Evolutionary conservation across 2,329 filamentous ascomycete genomes (phyloP).

Genomic region (Sporothrix pallida): DNA sequence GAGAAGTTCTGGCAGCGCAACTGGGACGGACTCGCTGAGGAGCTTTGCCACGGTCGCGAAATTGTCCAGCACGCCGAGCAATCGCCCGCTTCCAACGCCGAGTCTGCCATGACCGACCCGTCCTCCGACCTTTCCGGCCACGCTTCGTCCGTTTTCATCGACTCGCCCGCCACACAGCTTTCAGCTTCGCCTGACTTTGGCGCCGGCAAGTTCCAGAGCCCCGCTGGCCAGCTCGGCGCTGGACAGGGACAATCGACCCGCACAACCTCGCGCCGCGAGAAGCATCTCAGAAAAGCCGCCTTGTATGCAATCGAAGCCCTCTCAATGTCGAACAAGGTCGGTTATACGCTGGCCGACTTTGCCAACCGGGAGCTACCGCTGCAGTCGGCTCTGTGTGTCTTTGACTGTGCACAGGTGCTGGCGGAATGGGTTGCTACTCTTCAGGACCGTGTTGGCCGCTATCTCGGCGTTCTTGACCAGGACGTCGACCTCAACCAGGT

Average conservation of each 20-base stretch:
- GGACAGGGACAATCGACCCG: conserved; percentile 42
- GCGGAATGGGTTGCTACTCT: conserved; percentile 93
- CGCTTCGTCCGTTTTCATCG: conserved; percentile 54
- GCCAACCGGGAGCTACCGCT: conserved; percentile 84
- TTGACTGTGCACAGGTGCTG: conserved; percentile 92
- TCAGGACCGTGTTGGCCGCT: conserved; percentile 90
- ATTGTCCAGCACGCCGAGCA: conserved; percentile 74
- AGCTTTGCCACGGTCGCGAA: conserved; percentile 78
- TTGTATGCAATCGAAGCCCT: conserved; percentile 94
- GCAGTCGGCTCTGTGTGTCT: conserved; percentile 88
- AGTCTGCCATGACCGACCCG: conserved; percentile 51
- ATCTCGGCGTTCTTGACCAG: conserved; percentile 83
- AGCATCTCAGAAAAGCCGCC: conserved; percentile 89
- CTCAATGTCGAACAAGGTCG: conserved; percentile 83
- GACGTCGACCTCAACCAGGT: conserved; percentile 82
- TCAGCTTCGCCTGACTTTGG: conserved; percentile 57
- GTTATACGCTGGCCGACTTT: conserved; percentile 83
- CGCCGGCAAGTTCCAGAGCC: conserved; percentile 46
- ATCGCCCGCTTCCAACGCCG: conserved; percentile 59
- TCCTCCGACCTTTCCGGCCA: conserved; percentile 48
- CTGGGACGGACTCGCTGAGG: conserved; percentile 88
- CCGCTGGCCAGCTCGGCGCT: conserved; percentile 12
- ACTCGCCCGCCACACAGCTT: conserved; percentile 59
- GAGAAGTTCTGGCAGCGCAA: conserved; percentile 94
- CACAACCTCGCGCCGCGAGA: conserved; percentile 75